Percentiles rank a stretch among this genome's conserved stretches.
Conservation (phyloP, 805 yeast species). For the Teunomyces lycoperdinae region DNA sequence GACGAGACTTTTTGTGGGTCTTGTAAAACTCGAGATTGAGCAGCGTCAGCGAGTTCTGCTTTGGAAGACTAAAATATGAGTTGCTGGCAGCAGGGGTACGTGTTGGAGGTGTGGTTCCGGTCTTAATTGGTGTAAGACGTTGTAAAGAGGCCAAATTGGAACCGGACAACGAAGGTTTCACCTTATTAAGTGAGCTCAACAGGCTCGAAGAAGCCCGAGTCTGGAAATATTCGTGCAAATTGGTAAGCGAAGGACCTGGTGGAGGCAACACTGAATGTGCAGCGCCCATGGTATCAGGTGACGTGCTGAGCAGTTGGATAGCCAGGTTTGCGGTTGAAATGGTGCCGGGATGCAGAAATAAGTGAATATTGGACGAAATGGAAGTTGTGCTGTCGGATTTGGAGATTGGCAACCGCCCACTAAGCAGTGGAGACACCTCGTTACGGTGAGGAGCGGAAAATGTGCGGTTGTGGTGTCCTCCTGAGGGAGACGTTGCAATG, state of each 20-base stretch:
- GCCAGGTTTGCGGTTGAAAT: conserved; percentile 25
- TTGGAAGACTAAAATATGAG: conserved; percentile 17
- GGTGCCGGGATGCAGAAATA: conserved; percentile 25
- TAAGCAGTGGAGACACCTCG: neutral
- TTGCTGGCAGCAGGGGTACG: conserved; percentile 16
- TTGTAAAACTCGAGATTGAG: conserved; percentile 36
- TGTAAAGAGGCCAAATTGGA: conserved; percentile 26
- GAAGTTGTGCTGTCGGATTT: conserved; percentile 29
- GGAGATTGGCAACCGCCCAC: conserved; percentile 8
- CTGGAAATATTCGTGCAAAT: conserved; percentile 33
- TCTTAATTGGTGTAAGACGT: conserved; percentile 44
- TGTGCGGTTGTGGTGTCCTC: conserved; percentile 3
- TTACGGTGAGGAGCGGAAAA: conserved; percentile 1
- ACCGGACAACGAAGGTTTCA: conserved; percentile 20
- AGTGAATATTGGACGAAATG: conserved; percentile 18
- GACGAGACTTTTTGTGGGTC: conserved; percentile 41
- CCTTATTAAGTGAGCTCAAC: conserved; percentile 19
- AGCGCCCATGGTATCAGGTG: conserved; percentile 26
- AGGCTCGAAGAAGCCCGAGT: conserved; percentile 15
- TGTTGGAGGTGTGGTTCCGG: conserved; percentile 1
- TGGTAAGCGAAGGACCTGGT: conserved; percentile 25
- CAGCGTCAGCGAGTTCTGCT: conserved; percentile 29
- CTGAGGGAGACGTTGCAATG: conserved; percentile 6
- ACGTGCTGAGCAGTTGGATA: conserved; percentile 29
- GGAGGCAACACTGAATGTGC: conserved; percentile 7